Base-by-base conservation (phyloP, 2,329 filamentous ascomycete species). In the Metarhizium sp. region DNA sequence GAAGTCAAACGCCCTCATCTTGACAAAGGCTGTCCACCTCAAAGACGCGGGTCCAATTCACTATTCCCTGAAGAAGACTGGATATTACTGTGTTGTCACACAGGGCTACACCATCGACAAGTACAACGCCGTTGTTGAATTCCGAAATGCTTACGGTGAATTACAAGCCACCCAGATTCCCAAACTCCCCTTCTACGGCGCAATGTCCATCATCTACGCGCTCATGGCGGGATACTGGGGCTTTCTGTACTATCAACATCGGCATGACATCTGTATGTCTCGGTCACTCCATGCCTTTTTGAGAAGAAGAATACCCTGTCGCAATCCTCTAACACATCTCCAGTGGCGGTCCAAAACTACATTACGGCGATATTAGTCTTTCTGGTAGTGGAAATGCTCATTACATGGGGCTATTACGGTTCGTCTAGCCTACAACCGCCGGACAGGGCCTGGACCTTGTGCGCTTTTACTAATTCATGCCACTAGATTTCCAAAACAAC, bases 341-440 rank as follows among this genome's bases (percentile, higher is more conserved):
- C 58, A 89, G 85, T 99, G 66, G 87, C 95, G 16, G 94, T 99
- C 2, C 94, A 99, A 72, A 99, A 99, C 70, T 99, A 99, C 71
- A 97, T 99, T 64, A 99, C 94, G 0, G 92, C 94, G 10, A 99
- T 97, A 58, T 78, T 99, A 51, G 84, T 94, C 53, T 99, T 99
- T 74, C 76, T 99, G 47, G 90, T 97, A 16, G 74, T 97, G 16
- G 94, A 99, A 71, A 96, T 97, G 85, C 77, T 97, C 66, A 92
- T 97, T 82, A 99, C 94, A 2, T 99, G 94, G 94, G 91, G 90
- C 47, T 99, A 95, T 75, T 99, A 97, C 70, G 85, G 86, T 88
- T 75, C 58, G 78, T 64, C 29, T n/a, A 43, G 10, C 30, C 14
- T 20, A 2, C n/a, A 6, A 16, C 2, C 7, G 25, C 13, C 14